Percentiles rank a stretch among this genome's conserved stretches.
phyloP scores from a whole-genome alignment of 768 basidiomycete genomes.

The Podaxis sp. region DNA sequence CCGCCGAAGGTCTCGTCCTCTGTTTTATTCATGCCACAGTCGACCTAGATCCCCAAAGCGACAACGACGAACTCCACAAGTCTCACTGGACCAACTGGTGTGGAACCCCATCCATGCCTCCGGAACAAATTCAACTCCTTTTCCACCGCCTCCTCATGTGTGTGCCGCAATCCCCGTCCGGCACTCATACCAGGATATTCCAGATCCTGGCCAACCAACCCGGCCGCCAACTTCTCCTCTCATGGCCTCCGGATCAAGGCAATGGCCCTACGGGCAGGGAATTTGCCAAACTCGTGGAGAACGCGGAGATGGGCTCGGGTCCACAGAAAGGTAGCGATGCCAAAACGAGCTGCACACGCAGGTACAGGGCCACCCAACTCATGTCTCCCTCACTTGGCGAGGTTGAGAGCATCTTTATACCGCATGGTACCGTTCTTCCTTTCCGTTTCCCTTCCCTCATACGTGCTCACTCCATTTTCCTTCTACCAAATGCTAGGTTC shows the following conservation, averaged over 20 bases:
- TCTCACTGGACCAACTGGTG: slow-evolving; percentile 89
- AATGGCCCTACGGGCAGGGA: slow-evolving; percentile 44
- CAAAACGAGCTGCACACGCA: slow-evolving; percentile 84
- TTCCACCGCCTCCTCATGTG: slow-evolving; percentile 56
- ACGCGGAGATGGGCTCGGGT: slow-evolving; percentile 59
- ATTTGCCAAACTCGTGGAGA: slow-evolving; percentile 62
- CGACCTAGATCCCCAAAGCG: slow-evolving; percentile 59
- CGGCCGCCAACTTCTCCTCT: slow-evolving; percentile 59
- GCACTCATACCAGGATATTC: slow-evolving; percentile 64
- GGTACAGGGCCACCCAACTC: slow-evolving; percentile 72
- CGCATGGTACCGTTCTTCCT: slow-evolving; percentile 64
- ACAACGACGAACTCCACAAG: slow-evolving; percentile 75
- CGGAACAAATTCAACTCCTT: slow-evolving; percentile 58
- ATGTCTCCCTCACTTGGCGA: slow-evolving; percentile 59
- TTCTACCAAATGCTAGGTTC: slow-evolving; percentile 42
- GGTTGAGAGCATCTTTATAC: slow-evolving; percentile 88
- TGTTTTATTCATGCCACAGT: slow-evolving; percentile 87
- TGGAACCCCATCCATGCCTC: slow-evolving; percentile 65
- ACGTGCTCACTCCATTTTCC: slow-evolving; percentile 24
- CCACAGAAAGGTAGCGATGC: slow-evolving; percentile 59
- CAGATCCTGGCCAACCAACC: slow-evolving; percentile 71
- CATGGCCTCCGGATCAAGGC: slow-evolving; percentile 73
- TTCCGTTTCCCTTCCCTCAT: slow-evolving; percentile 26
- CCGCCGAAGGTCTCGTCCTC: slow-evolving; percentile 81
- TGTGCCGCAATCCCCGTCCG: slow-evolving; percentile 44